phyloP scores from a whole-genome alignment of 169 alveolate genomes.

The Toxoplasma gondii region DNA sequence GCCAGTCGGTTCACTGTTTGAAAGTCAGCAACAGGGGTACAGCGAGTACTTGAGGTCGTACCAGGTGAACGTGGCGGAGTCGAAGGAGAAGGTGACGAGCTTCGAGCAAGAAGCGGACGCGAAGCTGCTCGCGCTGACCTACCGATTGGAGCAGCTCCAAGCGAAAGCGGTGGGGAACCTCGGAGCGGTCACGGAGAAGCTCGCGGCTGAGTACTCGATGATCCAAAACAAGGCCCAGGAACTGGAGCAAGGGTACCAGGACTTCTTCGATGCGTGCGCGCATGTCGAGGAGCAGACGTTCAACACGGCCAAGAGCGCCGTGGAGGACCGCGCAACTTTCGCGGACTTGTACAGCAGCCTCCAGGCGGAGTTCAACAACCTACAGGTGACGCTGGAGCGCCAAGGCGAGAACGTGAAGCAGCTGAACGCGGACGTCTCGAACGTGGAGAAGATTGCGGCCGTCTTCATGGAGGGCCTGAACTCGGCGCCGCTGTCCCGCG shows the following conservation, averaged over 20 bases:
- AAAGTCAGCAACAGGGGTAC: conserved; percentile 15
- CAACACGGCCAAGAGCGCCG: neutral
- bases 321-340: neutral
- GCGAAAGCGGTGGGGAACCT: neutral
- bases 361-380: neutral
- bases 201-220: neutral
- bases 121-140: conserved; percentile 18
- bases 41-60: neutral
- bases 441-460: neutral
- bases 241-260: conserved; percentile 30
- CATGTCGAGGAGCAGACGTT: conserved; percentile 2
- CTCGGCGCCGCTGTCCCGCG: neutral
- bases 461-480: conserved; percentile 15
- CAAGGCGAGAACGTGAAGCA: neutral
- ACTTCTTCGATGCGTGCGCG: neutral
- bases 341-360: neutral
- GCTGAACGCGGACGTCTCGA: neutral
- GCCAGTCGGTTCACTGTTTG: neutral
- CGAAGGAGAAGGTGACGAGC: neutral
- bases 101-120: conserved; percentile 17
- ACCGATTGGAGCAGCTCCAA: neutral
- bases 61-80: neutral
- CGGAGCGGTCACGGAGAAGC: neutral
- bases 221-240: neutral
- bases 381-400: neutral